phyloP scores from a whole-genome alignment of 495 filamentous ascomycete genomes.

The Gamarada debralockiae region DNA sequence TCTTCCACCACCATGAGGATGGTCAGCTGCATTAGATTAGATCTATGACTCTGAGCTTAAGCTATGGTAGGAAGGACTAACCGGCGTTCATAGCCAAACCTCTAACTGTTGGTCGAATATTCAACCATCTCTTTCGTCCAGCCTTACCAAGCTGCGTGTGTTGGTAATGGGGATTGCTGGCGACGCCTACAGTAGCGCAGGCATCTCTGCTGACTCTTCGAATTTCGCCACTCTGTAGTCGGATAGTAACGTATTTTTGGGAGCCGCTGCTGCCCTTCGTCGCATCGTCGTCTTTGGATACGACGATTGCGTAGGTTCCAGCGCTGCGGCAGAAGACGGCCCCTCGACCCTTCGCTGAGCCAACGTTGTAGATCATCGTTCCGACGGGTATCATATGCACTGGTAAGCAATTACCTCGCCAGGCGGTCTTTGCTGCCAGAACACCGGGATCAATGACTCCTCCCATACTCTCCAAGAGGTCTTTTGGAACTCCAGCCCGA shows the following conservation, averaged over 20 bases:
- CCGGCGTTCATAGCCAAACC: constrained; percentile 97
- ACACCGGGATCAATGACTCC: constrained; percentile 90
- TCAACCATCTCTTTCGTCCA: constrained; percentile 85
- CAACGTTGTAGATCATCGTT: constrained; percentile 85
- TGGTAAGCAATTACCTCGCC: constrained; percentile 92
- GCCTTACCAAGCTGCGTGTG: constrained; percentile 92
- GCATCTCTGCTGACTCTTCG: constrained; percentile 84
- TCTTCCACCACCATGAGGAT: constrained; percentile 97
- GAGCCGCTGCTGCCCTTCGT: constrained; percentile 28
- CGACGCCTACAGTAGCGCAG: constrained; percentile 87
- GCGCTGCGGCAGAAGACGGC: constrained; percentile 92
- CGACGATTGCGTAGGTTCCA: constrained; percentile 82
- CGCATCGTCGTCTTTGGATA: constrained; percentile 75
- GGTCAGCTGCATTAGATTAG: constrained; percentile 51
- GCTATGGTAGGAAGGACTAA: constrained; percentile 33
- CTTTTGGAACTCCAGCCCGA: constrained; percentile 77
- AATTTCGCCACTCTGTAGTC: constrained; percentile 88
- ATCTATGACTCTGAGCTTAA: background rate
- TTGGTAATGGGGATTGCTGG: constrained; percentile 89
- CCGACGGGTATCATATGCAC: constrained; percentile 92
- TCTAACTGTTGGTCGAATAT: constrained; percentile 89
- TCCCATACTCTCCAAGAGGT: constrained; percentile 85
- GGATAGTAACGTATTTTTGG: constrained; percentile 65
- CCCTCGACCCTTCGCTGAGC: constrained; percentile 63
- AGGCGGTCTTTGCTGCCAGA: constrained; percentile 86